phyloP scores from a whole-genome alignment of 345 rosid genomes.

The Crucihimalaya himalaica region DNA sequence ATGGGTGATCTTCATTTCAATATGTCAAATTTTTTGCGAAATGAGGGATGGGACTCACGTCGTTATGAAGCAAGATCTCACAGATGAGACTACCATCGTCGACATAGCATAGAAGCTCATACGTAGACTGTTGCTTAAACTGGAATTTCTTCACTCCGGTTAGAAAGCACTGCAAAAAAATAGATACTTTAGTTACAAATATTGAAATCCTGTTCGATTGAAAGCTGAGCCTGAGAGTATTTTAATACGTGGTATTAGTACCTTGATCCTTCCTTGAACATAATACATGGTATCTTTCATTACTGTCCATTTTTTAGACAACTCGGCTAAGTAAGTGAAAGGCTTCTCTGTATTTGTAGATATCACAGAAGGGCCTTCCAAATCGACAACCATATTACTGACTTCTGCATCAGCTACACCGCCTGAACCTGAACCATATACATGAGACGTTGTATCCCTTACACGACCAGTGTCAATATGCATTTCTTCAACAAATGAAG shows the following conservation, averaged over 20 bases:
- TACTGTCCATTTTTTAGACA: constrained; percentile 79
- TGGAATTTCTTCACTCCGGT: constrained; percentile 88
- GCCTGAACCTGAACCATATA: constrained; percentile 35
- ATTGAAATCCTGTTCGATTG: not conserved
- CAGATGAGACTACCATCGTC: constrained; percentile 97
- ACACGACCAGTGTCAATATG: constrained; percentile 41
- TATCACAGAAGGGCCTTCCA: constrained; percentile 54
- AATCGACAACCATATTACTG: constrained; percentile 46
- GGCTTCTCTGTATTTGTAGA: constrained; percentile 65
- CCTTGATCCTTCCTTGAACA: constrained; percentile 81
- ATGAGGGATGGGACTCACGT: constrained; percentile 50
- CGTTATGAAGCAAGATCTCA: constrained; percentile 76
- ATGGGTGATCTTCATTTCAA: not conserved
- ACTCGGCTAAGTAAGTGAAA: constrained; percentile 84
- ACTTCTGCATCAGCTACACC: constrained; percentile 39
- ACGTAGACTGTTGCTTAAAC: constrained; percentile 57
- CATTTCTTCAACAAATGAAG: constrained; percentile 52
- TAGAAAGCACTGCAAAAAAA: constrained; percentile 68
- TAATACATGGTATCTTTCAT: constrained; percentile 50
- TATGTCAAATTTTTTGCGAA: not conserved
- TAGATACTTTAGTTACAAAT: constrained; percentile 9
- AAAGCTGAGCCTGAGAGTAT: constrained; percentile 13
- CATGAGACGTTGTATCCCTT: constrained; percentile 35
- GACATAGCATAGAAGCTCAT: constrained; percentile 73
- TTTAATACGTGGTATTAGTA: constrained; percentile 30